Conservation (phyloP, 129 eudicot genomes). For the Cynara cardunculus region DNA sequence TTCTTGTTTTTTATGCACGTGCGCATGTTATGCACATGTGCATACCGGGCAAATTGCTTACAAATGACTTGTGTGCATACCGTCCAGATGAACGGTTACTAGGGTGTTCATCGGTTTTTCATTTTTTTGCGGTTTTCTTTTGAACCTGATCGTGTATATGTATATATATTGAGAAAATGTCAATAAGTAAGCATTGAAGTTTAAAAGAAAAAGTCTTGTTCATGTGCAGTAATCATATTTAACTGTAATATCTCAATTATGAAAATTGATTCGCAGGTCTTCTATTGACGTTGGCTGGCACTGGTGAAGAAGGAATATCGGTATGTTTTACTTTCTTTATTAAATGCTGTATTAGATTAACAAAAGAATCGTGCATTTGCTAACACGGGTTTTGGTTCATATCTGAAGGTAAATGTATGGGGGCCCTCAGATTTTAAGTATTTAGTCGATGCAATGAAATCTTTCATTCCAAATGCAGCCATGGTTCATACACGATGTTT, state of each 20-base stretch:
- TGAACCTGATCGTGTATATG: no score
- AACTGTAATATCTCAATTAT: background rate
- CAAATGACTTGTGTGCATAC: no score
- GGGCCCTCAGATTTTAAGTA: conserved; percentile 86
- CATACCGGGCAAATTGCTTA: no score
- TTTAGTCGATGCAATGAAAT: conserved; percentile 79
- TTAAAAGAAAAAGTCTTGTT: background rate
- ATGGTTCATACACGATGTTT: conserved; percentile 85
- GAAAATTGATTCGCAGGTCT: conserved; percentile 49
- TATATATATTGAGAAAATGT: background rate
- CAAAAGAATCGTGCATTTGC: background rate
- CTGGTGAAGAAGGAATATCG: conserved; percentile 90
- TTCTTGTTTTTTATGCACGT: no score
- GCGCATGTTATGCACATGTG: no score
- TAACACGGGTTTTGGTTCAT: background rate
- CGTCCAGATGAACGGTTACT: no score
- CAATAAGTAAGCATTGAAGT: background rate
- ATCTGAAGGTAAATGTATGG: conserved; percentile 77
- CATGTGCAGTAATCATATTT: background rate
- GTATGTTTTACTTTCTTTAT: conserved; percentile 44
- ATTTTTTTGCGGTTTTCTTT: no score
- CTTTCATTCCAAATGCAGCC: conserved; percentile 93
- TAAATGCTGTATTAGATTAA: background rate
- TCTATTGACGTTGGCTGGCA: conserved; percentile 79
- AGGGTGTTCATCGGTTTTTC: no score